A percentile compares a stretch with the other conserved stretches of the same genome.
Conservation (phyloP, 139 green algal genomes). For the Chlamydomonas sp. region DNA sequence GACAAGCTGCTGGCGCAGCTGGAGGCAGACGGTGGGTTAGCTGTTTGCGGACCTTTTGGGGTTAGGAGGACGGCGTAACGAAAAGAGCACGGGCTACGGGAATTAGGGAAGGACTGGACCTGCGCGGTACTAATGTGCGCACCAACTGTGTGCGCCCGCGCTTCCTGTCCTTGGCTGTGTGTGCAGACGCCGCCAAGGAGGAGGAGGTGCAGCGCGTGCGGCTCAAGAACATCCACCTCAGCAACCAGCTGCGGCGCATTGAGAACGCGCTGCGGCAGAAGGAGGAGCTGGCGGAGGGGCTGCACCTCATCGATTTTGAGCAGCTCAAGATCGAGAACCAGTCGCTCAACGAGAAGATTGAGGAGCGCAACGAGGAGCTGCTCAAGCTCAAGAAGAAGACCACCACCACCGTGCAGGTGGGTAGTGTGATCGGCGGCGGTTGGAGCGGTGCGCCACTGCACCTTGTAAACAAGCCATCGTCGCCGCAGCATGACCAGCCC, state of each 20-base stretch:
- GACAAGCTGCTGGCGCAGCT: slow-evolving; percentile 61
- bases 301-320: slow-evolving; percentile 96
- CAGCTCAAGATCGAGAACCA: slow-evolving; percentile 96
- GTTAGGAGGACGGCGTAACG: too few relatives aligned
- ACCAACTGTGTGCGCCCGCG: background rate
- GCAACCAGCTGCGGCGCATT: slow-evolving; percentile 61
- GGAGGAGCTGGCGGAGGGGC: slow-evolving; percentile 79
- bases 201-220: slow-evolving; percentile 72
- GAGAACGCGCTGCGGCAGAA: slow-evolving; percentile 59
- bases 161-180: background rate
- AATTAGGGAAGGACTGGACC: too few relatives aligned
- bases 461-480: too few relatives aligned
- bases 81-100: too few relatives aligned
- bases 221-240: slow-evolving; percentile 76
- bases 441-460: too few relatives aligned
- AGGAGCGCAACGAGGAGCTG: slow-evolving; percentile 91
- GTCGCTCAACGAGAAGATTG: slow-evolving; percentile 86
- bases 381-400: slow-evolving; percentile 89
- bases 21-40: slow-evolving; percentile 54
- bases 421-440: background rate
- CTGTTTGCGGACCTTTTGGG: background rate
- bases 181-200: slow-evolving; percentile 60
- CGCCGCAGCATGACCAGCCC: too few relatives aligned
- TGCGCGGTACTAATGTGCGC: too few relatives aligned
- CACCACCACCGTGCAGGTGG: slow-evolving; percentile 81